Evolutionary conservation across 352 stramenopile genomes (phyloP).

Genomic region (Hyaloperonospora arabidopsidis): DNA sequence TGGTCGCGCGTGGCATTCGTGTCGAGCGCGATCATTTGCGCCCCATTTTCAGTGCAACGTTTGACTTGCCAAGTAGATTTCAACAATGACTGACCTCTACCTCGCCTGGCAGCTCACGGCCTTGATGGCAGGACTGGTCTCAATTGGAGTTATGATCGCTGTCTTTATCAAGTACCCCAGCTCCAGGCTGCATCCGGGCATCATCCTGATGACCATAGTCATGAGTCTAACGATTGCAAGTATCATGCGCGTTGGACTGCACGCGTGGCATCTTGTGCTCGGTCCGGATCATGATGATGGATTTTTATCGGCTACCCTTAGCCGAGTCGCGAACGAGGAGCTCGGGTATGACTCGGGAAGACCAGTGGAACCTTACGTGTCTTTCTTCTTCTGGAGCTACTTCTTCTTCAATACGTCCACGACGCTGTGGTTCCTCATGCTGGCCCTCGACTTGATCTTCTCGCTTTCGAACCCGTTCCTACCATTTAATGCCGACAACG

Average conservation of each 20-base stretch:
- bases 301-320: conserved; percentile 40
- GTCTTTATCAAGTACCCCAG: conserved; percentile 67
- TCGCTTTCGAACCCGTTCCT: conserved; percentile 83
- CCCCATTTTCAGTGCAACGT: too few relatives aligned
- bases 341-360: conserved; percentile 24
- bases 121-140: conserved; percentile 43
- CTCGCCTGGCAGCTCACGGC: conserved; percentile 69
- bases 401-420: conserved; percentile 77
- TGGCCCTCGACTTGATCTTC: conserved; percentile 80
- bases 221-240: conserved; percentile 59
- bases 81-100: conserved; percentile 64
- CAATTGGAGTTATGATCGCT: conserved; percentile 49
- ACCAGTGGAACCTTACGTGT: conserved; percentile 38
- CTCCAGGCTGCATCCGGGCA: conserved; percentile 53
- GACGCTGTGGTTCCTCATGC: conserved; percentile 83
- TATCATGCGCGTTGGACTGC: conserved; percentile 53
- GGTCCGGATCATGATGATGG: conserved; percentile 13
- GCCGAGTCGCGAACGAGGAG: conserved; percentile 53
- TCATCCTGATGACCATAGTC: conserved; percentile 75
- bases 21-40: too few relatives aligned
- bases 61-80: conserved; percentile 6
- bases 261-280: conserved; percentile 37
- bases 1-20: conserved; percentile 18
- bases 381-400: conserved; percentile 78
- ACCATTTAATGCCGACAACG: conserved; percentile 78